Base-by-base conservation (phyloP, 2,329 filamentous ascomycete species). In the Microdochium paspali region DNA sequence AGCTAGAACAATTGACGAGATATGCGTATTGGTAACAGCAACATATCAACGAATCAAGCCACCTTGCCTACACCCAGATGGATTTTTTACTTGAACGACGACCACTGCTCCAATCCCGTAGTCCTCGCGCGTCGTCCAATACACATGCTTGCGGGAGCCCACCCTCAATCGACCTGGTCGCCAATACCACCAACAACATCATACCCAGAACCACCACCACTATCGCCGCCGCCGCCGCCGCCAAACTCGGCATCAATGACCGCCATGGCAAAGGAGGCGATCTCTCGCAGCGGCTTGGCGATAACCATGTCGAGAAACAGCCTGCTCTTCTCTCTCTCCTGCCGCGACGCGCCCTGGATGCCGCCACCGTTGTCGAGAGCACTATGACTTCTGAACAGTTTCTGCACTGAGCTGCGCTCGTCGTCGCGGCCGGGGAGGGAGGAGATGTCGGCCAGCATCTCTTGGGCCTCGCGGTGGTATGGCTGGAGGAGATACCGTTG, bases 231-330 rank as follows among this genome's bases (percentile, higher is more conserved):
- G 13, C 7, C 26, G 13, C n/a, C 18, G 10, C 6, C 18, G 13
- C 56, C 58, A 56, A 77, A 66, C 49, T 74, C 71, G 3, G 49
- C 54, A 25, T 59, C 59, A 48, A 79, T 57, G 13, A 76, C 56
- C 15, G 66, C 66, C 15, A 68, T 56, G 1, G 74, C 74, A 26
- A 79, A 58, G 2, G 57, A 59, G 2, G 74, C 70, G 47, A 80
- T 56, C n/a, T 61, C 59, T 46, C 67, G 64, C 18, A 80, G 57
- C 26, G 73, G 72, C 47, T 68, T 61, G 21, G 76, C 58, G 10
- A 80, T 69, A n/a, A 66, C 68, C 47, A 65, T 67, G 26, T 71
- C 64, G 53, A 77, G 77, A 52, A 79, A 79, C 1, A 61, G 56
- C n/a, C 56, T 61, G 2, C 66, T 69, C 26, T 65, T 62, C 1